These are phyloP conservation scores for Microbotryum intermedium DNA, from an alignment of 1,284 basidiomycete species.

Conservation along the genomic window DNA sequence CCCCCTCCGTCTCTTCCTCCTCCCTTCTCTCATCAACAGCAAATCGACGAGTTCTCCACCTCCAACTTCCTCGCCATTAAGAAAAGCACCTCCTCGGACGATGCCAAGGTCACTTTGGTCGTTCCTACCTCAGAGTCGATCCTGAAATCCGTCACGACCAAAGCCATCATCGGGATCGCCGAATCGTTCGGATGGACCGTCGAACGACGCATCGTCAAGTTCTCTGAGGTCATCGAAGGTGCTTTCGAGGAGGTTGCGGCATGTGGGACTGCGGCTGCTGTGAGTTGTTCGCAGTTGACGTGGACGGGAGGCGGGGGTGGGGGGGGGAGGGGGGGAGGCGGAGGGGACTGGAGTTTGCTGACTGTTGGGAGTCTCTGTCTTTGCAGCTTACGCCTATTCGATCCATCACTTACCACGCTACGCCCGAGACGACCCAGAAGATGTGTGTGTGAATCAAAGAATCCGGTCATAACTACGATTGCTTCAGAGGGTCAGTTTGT, in stretches of 20 bases:
- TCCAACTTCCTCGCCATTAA: constrained; percentile 38
- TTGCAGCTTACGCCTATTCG: constrained; percentile 34
- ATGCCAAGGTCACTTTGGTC: constrained; percentile 23
- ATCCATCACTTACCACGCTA: constrained; percentile 37
- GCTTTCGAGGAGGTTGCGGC: constrained; percentile 31
- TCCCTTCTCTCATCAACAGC: too few relatives aligned
- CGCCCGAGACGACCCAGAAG: constrained; percentile 31
- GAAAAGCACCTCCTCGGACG: constrained; percentile 8
- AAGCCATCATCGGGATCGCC: constrained; percentile 33
- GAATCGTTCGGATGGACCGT: constrained; percentile 38
- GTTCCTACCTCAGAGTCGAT: constrained; percentile 31
- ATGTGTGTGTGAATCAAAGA: constrained; percentile 8
- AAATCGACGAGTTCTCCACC: constrained; percentile 39
- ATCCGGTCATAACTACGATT: too few relatives aligned
- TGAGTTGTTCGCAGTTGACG: constrained; percentile 3
- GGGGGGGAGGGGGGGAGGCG: too few relatives aligned
- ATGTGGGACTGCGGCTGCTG: constrained; percentile 26
- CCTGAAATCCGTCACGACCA: constrained; percentile 33
- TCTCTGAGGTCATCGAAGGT: constrained; percentile 31
- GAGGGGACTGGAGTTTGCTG: not conserved
- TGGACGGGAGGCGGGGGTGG: not conserved
- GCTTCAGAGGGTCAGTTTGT: too few relatives aligned
- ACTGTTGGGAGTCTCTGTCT: not conserved
- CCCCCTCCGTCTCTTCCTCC: too few relatives aligned
- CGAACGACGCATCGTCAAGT: constrained; percentile 35